These are phyloP conservation scores for Didymella segeticola DNA, from an alignment of 2,329 filamentous ascomycete species.

Conservation along the genomic window DNA sequence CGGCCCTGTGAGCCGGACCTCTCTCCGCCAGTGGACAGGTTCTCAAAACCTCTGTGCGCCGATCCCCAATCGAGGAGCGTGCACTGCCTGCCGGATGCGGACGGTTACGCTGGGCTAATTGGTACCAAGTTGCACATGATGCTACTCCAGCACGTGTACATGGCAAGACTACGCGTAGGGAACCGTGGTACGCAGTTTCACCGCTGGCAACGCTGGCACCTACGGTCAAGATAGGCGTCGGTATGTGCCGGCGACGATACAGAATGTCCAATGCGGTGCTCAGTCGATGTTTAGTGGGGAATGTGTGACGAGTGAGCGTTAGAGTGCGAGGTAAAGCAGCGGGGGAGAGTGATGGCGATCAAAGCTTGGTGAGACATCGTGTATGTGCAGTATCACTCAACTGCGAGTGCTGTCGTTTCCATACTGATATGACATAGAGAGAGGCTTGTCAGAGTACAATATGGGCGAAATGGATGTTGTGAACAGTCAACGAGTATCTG, in stretches of 20 bases:
- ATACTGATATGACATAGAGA: no score
- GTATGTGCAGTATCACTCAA: background rate
- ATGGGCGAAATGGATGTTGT: constrained; percentile 2
- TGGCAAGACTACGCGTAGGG: constrained; percentile 4
- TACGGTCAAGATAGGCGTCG: background rate
- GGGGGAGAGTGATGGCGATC: background rate
- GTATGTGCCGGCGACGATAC: background rate
- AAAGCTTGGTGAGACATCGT: constrained; percentile 15
- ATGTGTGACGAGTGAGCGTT: background rate
- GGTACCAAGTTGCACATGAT: constrained; percentile 3
- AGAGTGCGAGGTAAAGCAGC: background rate
- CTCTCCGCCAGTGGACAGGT: constrained; percentile 1
- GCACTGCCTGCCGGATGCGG: constrained; percentile 9
- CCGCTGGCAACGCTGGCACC: no score
- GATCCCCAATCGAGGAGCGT: background rate
- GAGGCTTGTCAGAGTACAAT: background rate
- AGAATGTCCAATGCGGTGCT: background rate
- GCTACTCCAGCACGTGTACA: constrained; percentile 4
- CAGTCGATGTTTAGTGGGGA: background rate
- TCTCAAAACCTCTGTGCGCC: background rate
- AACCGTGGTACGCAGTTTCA: background rate
- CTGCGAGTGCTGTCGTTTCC: background rate
- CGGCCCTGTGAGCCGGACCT: constrained; percentile 5
- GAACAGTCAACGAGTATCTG: background rate
- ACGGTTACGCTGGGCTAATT: constrained; percentile 5